These are phyloP conservation scores for Beauveria bassiana DNA, from an alignment of 2,329 filamentous ascomycete species.

Conservation along the genomic window DNA sequence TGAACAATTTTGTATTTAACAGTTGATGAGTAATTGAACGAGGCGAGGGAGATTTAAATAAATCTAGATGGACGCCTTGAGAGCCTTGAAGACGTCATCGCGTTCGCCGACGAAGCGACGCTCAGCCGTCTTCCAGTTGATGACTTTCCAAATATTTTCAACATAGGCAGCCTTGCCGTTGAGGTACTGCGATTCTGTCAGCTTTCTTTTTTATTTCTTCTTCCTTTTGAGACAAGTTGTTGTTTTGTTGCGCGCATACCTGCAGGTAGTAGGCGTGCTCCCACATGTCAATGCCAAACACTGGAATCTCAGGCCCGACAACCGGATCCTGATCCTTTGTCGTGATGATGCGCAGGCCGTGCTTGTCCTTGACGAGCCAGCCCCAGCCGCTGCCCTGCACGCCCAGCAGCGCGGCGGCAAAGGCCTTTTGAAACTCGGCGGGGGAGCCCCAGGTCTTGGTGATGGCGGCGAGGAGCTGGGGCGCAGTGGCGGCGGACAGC, in stretches of 20 bases:
- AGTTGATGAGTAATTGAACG: not conserved
- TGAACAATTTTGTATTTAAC: not conserved
- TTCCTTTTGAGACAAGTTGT: not conserved
- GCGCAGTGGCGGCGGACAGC: slow-evolving; percentile 40
- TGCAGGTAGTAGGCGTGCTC: slow-evolving; percentile 89
- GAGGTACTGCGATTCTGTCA: slow-evolving; percentile 49
- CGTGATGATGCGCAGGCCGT: slow-evolving; percentile 60
- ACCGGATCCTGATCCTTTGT: slow-evolving; percentile 85
- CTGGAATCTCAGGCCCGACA: slow-evolving; percentile 53
- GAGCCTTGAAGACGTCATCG: slow-evolving; percentile 38
- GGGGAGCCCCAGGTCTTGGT: slow-evolving; percentile 60
- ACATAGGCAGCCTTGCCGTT: slow-evolving; percentile 71
- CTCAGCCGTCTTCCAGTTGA: slow-evolving; percentile 70
- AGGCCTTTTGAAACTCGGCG: slow-evolving; percentile 56
- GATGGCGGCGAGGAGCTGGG: slow-evolving; percentile 54
- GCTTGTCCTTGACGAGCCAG: slow-evolving; percentile 65
- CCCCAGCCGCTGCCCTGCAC: slow-evolving; percentile 85
- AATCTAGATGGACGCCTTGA: slow-evolving; percentile 33
- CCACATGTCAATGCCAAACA: slow-evolving; percentile 85
- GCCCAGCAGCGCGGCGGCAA: slow-evolving; percentile 56
- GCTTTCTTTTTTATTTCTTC: no score
- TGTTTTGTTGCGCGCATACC: slow-evolving; percentile 31
- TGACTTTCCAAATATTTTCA: slow-evolving; percentile 68
- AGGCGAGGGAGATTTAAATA: not conserved
- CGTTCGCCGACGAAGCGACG: slow-evolving; percentile 46